Conservation (phyloP, 2,329 filamentous ascomycete species). For the Fusarium sp. region DNA sequence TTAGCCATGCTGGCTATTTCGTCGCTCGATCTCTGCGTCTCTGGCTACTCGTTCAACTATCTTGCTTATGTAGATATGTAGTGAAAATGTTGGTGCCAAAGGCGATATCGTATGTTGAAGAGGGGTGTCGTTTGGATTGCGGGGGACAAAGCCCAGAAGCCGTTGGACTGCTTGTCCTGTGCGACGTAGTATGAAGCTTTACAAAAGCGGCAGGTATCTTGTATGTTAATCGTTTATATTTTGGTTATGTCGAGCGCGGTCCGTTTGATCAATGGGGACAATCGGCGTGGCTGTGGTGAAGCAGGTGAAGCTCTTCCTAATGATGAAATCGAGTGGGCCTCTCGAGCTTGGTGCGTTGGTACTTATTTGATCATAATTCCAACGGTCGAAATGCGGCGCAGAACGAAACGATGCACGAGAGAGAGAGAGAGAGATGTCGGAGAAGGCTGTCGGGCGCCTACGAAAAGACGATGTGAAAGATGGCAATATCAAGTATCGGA, state of each 20-base stretch:
- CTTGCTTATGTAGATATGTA: neutral
- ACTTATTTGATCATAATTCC: slow-evolving; percentile 38
- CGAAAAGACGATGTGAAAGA: slow-evolving; percentile 23
- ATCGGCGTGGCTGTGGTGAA: slow-evolving; percentile 2
- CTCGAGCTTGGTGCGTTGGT: slow-evolving; percentile 18
- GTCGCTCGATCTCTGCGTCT: neutral
- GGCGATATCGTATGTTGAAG: slow-evolving; percentile 17
- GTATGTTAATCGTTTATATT: neutral
- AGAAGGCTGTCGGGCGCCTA: slow-evolving; percentile 13
- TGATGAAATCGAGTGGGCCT: slow-evolving; percentile 36
- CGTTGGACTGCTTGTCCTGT: slow-evolving; percentile 8
- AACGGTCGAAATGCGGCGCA: neutral
- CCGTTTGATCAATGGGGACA: neutral
- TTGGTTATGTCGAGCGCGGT: neutral
- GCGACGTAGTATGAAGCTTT: neutral
- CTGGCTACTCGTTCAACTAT: neutral
- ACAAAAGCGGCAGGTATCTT: neutral
- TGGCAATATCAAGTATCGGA: slow-evolving; percentile 27
- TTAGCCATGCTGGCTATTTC: slow-evolving; percentile 41
- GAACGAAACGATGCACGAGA: neutral
- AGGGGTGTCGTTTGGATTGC: slow-evolving; percentile 20
- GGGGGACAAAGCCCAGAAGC: slow-evolving; percentile 16
- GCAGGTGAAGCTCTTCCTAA: slow-evolving; percentile 28
- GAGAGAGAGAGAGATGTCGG: neutral
- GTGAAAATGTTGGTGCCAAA: neutral